Evolutionary conservation across 352 stramenopile species (phyloP).

Genomic region (Peronosclerospora sorghi): DNA sequence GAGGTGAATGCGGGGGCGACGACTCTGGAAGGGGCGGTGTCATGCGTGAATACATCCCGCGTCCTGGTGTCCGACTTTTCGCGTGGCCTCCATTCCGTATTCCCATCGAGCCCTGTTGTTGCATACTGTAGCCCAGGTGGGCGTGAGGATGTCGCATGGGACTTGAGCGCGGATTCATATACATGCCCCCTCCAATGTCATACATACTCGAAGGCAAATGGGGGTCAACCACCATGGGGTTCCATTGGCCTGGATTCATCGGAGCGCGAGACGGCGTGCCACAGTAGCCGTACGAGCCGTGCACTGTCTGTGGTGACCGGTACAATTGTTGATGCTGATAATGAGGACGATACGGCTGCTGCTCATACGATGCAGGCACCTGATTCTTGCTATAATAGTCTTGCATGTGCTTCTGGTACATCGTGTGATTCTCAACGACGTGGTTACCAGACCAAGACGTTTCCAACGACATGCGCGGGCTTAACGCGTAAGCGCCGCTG

Average conservation of each 20-base stretch:
- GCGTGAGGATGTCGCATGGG: slow-evolving; percentile 22
- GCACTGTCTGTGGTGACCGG: slow-evolving; percentile 14
- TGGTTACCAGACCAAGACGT: slow-evolving; percentile 45
- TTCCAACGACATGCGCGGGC: slow-evolving; percentile 33
- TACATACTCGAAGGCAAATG: slow-evolving; percentile 22
- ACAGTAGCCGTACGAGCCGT: slow-evolving; percentile 22
- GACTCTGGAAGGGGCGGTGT: slow-evolving; percentile 41
- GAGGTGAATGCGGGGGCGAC: slow-evolving; percentile 51
- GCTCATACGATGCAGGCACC: slow-evolving; percentile 17
- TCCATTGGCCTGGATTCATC: slow-evolving; percentile 30
- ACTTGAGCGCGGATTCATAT: slow-evolving; percentile 30
- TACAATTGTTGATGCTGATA: slow-evolving; percentile 19
- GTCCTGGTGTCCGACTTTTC: slow-evolving; percentile 15
- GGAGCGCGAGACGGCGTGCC: slow-evolving; percentile 13
- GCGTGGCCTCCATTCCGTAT: slow-evolving; percentile 21
- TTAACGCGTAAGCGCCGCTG: slow-evolving; percentile 33
- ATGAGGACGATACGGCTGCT: slow-evolving; percentile 13
- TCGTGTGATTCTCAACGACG: slow-evolving; percentile 19
- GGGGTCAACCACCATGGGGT: slow-evolving; percentile 20
- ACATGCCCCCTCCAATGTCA: slow-evolving; percentile 28
- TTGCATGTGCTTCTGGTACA: slow-evolving; percentile 37
- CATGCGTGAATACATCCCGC: slow-evolving; percentile 46
- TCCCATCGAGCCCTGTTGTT: slow-evolving; percentile 19
- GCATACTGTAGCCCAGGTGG: slow-evolving; percentile 31
- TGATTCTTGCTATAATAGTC: slow-evolving; percentile 35